These are phyloP conservation scores for Jamesozyma spencerorum DNA, from an alignment of 805 yeast species.

Conservation along the genomic window DNA sequence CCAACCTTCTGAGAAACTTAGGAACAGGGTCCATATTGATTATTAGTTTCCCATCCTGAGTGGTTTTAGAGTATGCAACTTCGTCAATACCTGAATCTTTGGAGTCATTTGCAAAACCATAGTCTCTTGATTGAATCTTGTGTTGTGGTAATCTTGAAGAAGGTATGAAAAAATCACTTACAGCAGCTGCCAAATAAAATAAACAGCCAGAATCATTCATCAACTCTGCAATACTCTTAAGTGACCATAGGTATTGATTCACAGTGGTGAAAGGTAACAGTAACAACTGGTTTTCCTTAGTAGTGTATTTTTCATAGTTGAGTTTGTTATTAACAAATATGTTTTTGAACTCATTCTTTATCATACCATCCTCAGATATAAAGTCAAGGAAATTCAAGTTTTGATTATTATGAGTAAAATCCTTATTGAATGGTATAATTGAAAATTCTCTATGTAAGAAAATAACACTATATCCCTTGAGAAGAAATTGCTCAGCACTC, in stretches of 20 bases:
- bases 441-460: slow-evolving; percentile 90
- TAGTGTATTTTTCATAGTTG: slow-evolving; percentile 26
- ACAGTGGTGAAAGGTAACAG: slow-evolving; percentile 88
- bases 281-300: slow-evolving; percentile 32
- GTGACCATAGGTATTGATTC: slow-evolving; percentile 82
- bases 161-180: slow-evolving; percentile 91
- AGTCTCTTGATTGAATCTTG: slow-evolving; percentile 79
- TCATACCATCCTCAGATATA: slow-evolving; percentile 51
- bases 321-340: slow-evolving; percentile 54
- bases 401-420: slow-evolving; percentile 66
- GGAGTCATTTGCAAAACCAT: slow-evolving; percentile 24
- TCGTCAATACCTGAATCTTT: slow-evolving; percentile 1
- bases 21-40: slow-evolving; percentile 94
- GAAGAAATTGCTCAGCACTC: slow-evolving; percentile 83
- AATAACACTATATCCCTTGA: slow-evolving; percentile 82
- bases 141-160: slow-evolving; percentile 80
- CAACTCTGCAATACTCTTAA: slow-evolving; percentile 54
- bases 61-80: slow-evolving; percentile 19
- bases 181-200: slow-evolving; percentile 94
- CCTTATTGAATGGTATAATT: slow-evolving; percentile 84
- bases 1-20: slow-evolving; percentile 77
- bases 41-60: slow-evolving; percentile 54
- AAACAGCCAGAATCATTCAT: slow-evolving; percentile 55
- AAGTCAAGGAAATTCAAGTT: slow-evolving; percentile 82
- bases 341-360: slow-evolving; percentile 51